A percentile compares a stretch with the other conserved stretches of the same genome.
Conservation (phyloP, 495 filamentous ascomycete species). For the Penicillium odoratum region DNA sequence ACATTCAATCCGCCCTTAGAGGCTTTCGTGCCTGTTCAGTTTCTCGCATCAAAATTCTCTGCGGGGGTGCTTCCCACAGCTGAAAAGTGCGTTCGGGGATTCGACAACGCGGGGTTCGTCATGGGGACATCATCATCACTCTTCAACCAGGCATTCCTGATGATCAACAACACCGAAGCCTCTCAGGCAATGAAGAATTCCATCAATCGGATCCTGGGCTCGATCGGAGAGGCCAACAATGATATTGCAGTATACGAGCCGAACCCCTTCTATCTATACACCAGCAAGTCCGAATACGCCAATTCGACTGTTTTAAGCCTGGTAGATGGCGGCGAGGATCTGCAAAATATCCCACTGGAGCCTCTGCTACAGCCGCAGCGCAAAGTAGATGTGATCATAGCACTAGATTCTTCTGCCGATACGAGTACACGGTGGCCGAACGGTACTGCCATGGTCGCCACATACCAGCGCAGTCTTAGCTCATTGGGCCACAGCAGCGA, state of each 20-base stretch:
- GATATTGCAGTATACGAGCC: constrained; percentile 82
- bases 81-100: constrained; percentile 71
- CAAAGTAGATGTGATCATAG: constrained; percentile 86
- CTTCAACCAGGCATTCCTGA: constrained; percentile 81
- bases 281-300: constrained; percentile 58
- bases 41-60: constrained; percentile 78
- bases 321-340: constrained; percentile 84
- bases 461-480: constrained; percentile 71
- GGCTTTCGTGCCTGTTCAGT: constrained; percentile 73
- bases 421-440: constrained; percentile 79
- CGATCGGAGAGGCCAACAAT: constrained; percentile 56
- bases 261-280: constrained; percentile 82
- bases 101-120: constrained; percentile 81
- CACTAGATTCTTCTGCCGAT: constrained; percentile 84
- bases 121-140: constrained; percentile 90
- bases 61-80: constrained; percentile 57
- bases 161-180: constrained; percentile 57
- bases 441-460: constrained; percentile 78
- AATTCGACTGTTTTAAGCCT: constrained; percentile 61
- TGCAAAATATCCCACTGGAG: constrained; percentile 87
- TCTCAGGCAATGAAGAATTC: constrained; percentile 47
- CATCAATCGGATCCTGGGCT: constrained; percentile 51
- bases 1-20: constrained; percentile 78
- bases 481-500: constrained; percentile 64
- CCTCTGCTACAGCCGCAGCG: constrained; percentile 80